Evolutionary conservation across 768 basidiomycete genomes (phyloP).

Genomic region (Hypsizygus marmoreus): DNA sequence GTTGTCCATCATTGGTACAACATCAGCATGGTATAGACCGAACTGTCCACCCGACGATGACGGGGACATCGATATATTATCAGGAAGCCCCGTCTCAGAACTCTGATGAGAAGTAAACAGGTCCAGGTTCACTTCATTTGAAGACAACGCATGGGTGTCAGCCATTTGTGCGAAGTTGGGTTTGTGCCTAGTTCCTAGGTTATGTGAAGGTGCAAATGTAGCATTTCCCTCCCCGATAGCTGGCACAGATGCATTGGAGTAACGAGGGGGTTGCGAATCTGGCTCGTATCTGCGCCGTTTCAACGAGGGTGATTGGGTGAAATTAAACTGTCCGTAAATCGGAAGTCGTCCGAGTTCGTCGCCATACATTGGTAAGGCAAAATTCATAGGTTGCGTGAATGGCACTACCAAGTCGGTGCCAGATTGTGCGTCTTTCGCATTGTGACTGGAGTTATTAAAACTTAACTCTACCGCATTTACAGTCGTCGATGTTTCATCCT

Average conservation of each 20-base stretch:
- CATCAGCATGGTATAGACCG: slow-evolving; percentile 10
- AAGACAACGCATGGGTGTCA: too few relatives aligned
- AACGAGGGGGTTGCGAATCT: too few relatives aligned
- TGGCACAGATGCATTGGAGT: too few relatives aligned
- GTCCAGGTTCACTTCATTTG: too few relatives aligned
- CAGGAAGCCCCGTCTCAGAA: too few relatives aligned
- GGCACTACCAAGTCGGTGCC: slow-evolving; percentile 19
- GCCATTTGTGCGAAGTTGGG: too few relatives aligned
- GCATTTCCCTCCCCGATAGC: too few relatives aligned
- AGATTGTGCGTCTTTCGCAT: slow-evolving; percentile 21
- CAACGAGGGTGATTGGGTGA: slow-evolving; percentile 30
- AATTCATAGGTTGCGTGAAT: slow-evolving; percentile 18
- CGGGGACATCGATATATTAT: not conserved
- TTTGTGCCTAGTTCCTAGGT: too few relatives aligned
- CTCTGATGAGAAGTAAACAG: too few relatives aligned
- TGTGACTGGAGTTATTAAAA: slow-evolving; percentile 28
- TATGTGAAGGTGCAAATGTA: too few relatives aligned
- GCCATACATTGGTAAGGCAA: slow-evolving; percentile 54
- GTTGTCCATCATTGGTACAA: slow-evolving; percentile 39
- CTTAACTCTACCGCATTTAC: slow-evolving; percentile 7
- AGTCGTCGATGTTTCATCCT: not conserved
- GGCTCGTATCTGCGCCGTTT: slow-evolving; percentile 10
- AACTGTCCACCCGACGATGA: not conserved
- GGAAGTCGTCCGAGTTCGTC: slow-evolving; percentile 61
- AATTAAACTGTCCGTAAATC: slow-evolving; percentile 42